Conservation (phyloP, 495 filamentous ascomycete genomes). For the Astrothelium macrocarpum region DNA sequence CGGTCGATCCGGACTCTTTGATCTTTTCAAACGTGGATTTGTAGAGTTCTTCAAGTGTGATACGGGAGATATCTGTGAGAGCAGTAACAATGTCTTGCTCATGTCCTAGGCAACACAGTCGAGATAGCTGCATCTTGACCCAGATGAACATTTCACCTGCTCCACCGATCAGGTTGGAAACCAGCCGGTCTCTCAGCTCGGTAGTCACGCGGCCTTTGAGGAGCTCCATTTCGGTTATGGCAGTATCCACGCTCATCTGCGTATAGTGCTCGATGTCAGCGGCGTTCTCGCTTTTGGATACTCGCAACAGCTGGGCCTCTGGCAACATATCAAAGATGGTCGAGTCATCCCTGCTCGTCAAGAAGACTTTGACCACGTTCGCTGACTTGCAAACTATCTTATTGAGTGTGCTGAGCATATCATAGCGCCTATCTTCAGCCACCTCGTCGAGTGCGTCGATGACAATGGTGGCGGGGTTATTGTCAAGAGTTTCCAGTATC, state of each 20-base stretch:
- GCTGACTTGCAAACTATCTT: not conserved
- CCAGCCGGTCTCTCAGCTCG: not conserved
- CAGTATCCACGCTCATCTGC: not conserved
- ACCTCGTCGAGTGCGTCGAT: not conserved
- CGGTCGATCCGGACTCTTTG: too few relatives aligned
- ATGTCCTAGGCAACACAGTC: too few relatives aligned
- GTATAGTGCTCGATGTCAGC: not conserved
- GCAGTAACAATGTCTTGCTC: too few relatives aligned
- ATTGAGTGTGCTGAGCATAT: not conserved
- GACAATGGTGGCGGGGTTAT: not conserved
- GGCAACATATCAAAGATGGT: not conserved
- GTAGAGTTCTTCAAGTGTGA: too few relatives aligned
- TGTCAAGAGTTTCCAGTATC: not conserved
- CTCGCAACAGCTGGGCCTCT: not conserved
- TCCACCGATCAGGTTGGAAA: not conserved
- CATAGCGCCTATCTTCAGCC: not conserved
- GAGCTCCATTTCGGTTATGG: not conserved
- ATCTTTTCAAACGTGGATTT: too few relatives aligned
- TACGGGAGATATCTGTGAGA: too few relatives aligned
- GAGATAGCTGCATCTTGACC: too few relatives aligned
- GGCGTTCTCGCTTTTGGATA: not conserved
- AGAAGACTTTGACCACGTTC: not conserved
- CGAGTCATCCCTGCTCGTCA: not conserved
- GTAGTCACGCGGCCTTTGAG: not conserved
- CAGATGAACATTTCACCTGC: not conserved